Evolutionary conservation across 2,329 filamentous ascomycete species (phyloP).

Genomic region (Cladosporium sp.): DNA sequence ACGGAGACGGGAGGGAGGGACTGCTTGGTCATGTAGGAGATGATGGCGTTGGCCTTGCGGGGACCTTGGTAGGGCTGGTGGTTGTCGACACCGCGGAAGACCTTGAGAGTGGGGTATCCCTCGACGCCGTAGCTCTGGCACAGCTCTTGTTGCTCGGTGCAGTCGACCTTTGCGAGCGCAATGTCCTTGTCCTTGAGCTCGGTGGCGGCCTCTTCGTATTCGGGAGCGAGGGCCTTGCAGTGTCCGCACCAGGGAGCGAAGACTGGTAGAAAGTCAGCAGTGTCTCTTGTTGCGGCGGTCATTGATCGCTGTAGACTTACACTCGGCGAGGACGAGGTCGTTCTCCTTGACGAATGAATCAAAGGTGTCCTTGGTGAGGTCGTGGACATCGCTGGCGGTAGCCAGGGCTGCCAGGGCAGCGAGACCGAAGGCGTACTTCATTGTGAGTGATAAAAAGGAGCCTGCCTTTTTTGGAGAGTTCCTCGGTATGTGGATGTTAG

Average conservation of each 20-base stretch:
- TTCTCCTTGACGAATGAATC: conserved; percentile 81
- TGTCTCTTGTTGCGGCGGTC: not conserved
- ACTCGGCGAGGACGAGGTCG: conserved; percentile 90
- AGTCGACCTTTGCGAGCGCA: conserved; percentile 84
- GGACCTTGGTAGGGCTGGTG: conserved; percentile 82
- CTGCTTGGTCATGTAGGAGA: conserved; percentile 97
- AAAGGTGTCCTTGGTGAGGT: conserved; percentile 85
- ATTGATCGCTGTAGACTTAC: conserved; percentile 54
- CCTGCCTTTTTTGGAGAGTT: not conserved
- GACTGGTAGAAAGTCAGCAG: conserved; percentile 54
- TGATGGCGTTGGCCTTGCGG: conserved; percentile 77
- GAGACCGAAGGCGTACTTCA: conserved; percentile 42
- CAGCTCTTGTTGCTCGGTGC: conserved; percentile 89
- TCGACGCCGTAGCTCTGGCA: conserved; percentile 90
- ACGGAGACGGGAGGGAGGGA: conserved; percentile 87
- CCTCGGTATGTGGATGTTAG: not conserved
- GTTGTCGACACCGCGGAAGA: conserved; percentile 90
- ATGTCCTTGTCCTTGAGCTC: conserved; percentile 86
- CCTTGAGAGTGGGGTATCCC: conserved; percentile 97
- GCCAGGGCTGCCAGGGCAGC: conserved; percentile 61
- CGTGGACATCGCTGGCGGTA: conserved; percentile 75
- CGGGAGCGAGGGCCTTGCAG: conserved; percentile 95
- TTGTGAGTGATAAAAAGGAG: conserved; percentile 21
- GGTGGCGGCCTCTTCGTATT: conserved; percentile 86
- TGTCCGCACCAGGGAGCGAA: conserved; percentile 97